phyloP scores from a whole-genome alignment of 345 rosid genomes.

The Euclidium syriacum region DNA sequence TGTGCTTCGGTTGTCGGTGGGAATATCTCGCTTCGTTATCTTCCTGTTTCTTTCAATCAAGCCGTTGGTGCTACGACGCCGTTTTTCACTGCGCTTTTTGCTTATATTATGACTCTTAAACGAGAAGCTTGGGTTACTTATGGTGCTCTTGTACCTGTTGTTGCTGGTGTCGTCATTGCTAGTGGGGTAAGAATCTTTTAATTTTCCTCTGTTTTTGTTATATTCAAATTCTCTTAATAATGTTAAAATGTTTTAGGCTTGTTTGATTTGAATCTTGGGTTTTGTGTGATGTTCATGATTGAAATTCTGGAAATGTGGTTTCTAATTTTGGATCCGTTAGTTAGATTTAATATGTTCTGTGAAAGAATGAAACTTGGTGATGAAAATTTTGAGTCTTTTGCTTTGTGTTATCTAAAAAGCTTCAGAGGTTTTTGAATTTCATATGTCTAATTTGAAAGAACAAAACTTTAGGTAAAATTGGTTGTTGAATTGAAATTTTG shows the following conservation, averaged over 20 bases:
- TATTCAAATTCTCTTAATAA: background rate
- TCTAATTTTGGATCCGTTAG: background rate
- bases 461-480: no score
- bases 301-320: background rate
- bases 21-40: slow-evolving; percentile 74
- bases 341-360: no score
- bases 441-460: no score
- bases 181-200: slow-evolving; percentile 58
- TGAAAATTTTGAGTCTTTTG: no score
- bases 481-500: no score
- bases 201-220: slow-evolving; percentile 10
- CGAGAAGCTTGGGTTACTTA: slow-evolving; percentile 91
- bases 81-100: slow-evolving; percentile 82
- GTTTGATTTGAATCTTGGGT: background rate
- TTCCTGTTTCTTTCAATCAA: slow-evolving; percentile 91
- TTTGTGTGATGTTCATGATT: background rate
- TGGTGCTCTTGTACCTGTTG: slow-evolving; percentile 83
- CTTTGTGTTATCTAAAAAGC: no score
- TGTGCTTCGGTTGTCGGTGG: slow-evolving; percentile 97
- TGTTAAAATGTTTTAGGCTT: background rate
- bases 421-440: no score
- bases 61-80: slow-evolving; percentile 98
- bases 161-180: slow-evolving; percentile 76
- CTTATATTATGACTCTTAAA: slow-evolving; percentile 72
- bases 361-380: no score